Conservation (phyloP, 345 rosid species). For the Gynandropsis gynandra region DNA sequence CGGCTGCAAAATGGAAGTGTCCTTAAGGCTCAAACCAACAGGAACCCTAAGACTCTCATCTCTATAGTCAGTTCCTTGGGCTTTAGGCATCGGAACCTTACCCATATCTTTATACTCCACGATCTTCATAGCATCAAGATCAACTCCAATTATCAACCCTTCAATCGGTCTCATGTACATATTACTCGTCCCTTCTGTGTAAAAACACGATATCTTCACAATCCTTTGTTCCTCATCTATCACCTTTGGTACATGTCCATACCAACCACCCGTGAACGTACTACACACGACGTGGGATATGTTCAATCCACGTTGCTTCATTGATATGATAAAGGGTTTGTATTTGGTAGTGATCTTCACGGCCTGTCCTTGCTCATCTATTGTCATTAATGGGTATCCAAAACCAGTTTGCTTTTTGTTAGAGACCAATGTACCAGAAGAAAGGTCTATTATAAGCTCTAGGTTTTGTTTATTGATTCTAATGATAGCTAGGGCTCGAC, state of each 20-base stretch:
- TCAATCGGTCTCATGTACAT: conserved; percentile 55
- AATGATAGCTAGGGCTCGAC: conserved; percentile 50
- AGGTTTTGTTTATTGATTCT: conserved; percentile 36
- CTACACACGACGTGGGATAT: conserved; percentile 50
- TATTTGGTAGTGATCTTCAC: conserved; percentile 33
- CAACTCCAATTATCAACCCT: conserved; percentile 45
- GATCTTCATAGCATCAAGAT: conserved; percentile 50
- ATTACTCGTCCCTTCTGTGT: conserved; percentile 42
- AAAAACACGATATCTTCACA: conserved; percentile 36
- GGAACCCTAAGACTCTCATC: conserved; percentile 18
- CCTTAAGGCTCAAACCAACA: conserved; percentile 24
- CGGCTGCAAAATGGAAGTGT: conserved; percentile 50
- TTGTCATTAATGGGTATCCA: conserved; percentile 56
- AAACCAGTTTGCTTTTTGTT: conserved; percentile 31
- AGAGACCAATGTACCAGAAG: conserved; percentile 27
- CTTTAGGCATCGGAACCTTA: conserved; percentile 46
- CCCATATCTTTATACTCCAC: conserved; percentile 34
- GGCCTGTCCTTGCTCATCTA: conserved; percentile 38
- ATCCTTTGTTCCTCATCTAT: conserved; percentile 33
- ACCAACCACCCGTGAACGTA: conserved; percentile 69
- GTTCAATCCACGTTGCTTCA: conserved; percentile 35
- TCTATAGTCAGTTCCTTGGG: conserved; percentile 60
- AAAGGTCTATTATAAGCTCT: conserved; percentile 48
- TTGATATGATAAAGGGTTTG: conserved; percentile 37
- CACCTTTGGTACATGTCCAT: conserved; percentile 23